Percentiles rank a stretch among this genome's conserved stretches.
Evolutionary conservation across 352 stramenopile genomes (phyloP).

Genomic region (Elongisporangium anandrum): DNA sequence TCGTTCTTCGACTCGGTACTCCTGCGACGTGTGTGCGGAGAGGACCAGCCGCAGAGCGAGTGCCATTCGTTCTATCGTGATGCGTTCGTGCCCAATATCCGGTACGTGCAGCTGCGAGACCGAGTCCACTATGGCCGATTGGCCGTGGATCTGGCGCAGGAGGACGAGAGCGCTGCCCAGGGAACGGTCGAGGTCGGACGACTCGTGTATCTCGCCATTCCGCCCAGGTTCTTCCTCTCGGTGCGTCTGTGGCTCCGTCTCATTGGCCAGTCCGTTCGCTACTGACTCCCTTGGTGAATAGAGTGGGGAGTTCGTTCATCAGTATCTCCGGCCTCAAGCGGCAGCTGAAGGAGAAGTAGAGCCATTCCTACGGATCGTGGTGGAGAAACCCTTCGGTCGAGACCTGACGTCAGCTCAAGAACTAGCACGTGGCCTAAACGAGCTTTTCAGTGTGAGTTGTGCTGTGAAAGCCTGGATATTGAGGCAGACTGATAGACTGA

Average conservation of each 20-base stretch:
- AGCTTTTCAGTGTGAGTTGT: slow-evolving; percentile 27
- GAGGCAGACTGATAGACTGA: no score
- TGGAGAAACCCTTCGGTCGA: slow-evolving; percentile 80
- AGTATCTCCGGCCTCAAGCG: slow-evolving; percentile 18
- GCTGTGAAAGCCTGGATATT: background rate
- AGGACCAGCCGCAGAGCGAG: background rate
- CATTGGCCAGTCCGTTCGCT: no score
- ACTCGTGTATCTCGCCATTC: slow-evolving; percentile 79
- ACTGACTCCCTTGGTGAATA: no score
- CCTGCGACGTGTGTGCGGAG: slow-evolving; percentile 30
- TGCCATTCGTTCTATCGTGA: slow-evolving; percentile 31
- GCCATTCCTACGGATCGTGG: slow-evolving; percentile 61
- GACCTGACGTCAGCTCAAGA: slow-evolving; percentile 43
- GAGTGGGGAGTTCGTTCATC: slow-evolving; percentile 27
- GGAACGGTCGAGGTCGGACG: slow-evolving; percentile 25
- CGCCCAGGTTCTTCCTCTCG: slow-evolving; percentile 55
- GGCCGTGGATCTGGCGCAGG: slow-evolving; percentile 8
- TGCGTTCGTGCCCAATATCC: slow-evolving; percentile 30
- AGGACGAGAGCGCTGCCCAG: background rate
- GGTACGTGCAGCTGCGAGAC: slow-evolving; percentile 37
- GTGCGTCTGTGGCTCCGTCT: no score
- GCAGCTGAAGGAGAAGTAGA: background rate
- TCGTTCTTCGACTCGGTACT: slow-evolving; percentile 34
- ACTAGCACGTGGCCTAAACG: slow-evolving; percentile 34
- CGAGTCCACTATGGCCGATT: slow-evolving; percentile 28